Evolutionary conservation across 345 rosid species (phyloP), one percentile per base, ranked within the genome.

Genomic region (Acer negundo): DNA sequence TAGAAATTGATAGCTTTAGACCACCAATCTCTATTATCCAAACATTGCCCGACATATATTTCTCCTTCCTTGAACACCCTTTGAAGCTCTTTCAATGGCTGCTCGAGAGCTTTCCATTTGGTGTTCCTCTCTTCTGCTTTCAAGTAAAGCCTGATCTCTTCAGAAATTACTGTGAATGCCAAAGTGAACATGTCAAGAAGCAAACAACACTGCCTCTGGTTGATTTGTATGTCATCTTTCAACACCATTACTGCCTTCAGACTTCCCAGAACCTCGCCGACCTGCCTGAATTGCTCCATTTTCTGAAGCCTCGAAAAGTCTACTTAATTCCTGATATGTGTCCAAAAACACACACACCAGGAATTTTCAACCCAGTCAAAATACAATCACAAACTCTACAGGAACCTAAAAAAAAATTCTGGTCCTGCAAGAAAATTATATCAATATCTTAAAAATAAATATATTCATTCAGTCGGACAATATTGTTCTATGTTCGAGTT

Each of bases 201-300:
- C 74, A 93, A 70, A 76, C 85, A 84, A n/a, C 98, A 95, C 75
- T 95, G 98, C 22, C 89, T 84, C 70, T 78, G 83, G 79, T 95
- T 95, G 90, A 95, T 89, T 56, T 74, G 89, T 66, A 88, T 87
- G 1, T 92, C 94, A 46, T 94, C 97, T 80, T 89, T 93, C 81
- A 96, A 82, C 62, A 92, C 93, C 97, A 92, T 92, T 6, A 94
- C 76, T 49, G 98, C 97, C 64, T 83, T 90, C 80, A 94, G 80
- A 84, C 99, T 93, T 69, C 99, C 98, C 15, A 96, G 73, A 64
- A 90, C 97, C 89, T 92, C 97, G 47, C 98, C 98, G 3, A 94
- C 85, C 73, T 92, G 97, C 81, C 98, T 85, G 83, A 96, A 94
- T 73, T 87, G 97, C 76, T 89, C 96, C 98, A 93, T 90, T 35